These are phyloP conservation scores for Nymphaea thermarum DNA, from an alignment of 164 flowering plant species.

Conservation along the genomic window DNA sequence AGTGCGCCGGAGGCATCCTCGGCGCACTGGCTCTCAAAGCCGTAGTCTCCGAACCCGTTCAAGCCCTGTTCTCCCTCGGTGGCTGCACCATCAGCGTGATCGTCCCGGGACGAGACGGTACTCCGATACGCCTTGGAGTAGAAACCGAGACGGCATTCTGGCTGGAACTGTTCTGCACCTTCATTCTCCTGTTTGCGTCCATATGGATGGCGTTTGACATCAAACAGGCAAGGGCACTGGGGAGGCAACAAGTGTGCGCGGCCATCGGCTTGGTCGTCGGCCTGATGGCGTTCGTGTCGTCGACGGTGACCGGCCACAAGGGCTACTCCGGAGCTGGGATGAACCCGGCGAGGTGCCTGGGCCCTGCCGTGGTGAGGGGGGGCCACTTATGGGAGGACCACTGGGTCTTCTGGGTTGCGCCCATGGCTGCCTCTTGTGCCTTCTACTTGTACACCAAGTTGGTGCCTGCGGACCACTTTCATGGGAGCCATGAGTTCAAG, in stretches of 20 bases:
- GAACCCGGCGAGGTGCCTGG: conserved; percentile 65
- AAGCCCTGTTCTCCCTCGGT: conserved; percentile 32
- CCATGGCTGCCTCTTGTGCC: conserved; percentile 28
- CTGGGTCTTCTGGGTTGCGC: conserved; percentile 63
- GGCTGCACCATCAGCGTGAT: conserved; percentile 43
- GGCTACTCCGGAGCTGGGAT: conserved; percentile 55
- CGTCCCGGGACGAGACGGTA: conserved; percentile 33
- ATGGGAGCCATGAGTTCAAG: conserved; percentile 4
- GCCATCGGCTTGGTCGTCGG: conserved; percentile 38
- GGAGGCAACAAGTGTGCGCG: conserved; percentile 18
- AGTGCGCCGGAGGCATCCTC: conserved; percentile 36
- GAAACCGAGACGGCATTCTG: conserved; percentile 28
- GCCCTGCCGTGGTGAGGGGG: conserved; percentile 54
- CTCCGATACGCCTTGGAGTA: conserved; percentile 15
- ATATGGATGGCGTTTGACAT: conserved; percentile 41
- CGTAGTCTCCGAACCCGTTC: conserved; percentile 23
- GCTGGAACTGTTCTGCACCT: conserved; percentile 43
- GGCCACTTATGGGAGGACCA: conserved; percentile 53
- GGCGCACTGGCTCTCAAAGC: conserved; percentile 46
- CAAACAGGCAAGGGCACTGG: conserved; percentile 23
- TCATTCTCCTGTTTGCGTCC: conserved; percentile 34
- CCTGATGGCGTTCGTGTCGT: conserved; percentile 31
- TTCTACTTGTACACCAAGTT: conserved; percentile 35
- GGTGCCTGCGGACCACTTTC: conserved; percentile 22
- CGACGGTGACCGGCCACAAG: conserved; percentile 29